Base-by-base conservation (phyloP, 2,329 filamentous ascomycete genomes). In the Paraphoma sp. region DNA sequence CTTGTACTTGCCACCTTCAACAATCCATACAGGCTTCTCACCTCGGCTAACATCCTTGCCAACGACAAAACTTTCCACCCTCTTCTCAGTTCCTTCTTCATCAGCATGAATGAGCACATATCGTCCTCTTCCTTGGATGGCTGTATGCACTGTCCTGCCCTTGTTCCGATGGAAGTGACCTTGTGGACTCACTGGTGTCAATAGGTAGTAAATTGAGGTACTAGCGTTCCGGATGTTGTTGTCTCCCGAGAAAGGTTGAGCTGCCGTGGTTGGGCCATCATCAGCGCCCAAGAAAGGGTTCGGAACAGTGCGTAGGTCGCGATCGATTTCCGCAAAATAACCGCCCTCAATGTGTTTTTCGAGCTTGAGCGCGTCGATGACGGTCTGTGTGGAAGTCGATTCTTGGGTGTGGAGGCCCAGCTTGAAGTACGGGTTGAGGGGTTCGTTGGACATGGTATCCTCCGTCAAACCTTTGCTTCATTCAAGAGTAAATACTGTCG, bases 1-100 rank as follows among this genome's bases (percentile, higher is more conserved):
- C 75, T 90, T 91, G 70, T 83, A 91, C 71, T 86, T 86, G 4
- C 85, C 87, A 0, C 88, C 87, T 51, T 89, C 86, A 7, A 91
- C 87, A 57, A 89, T 79, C 88, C 88, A 91, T 71, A 89, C 86
- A 67, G 88, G 61, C 69, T 71, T 83, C 78, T 91, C 88, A 0
- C 87, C 88, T 0, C 68, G 73, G 4, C 76, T 78, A 5, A 89
- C 76, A 68, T 88, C 77, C 11, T 78, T 79, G 0, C 87, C 88
- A 1, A 90, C 88, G 3, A 87, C 72, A 63, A 89, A 90, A 6
- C 80, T 84, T 75, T 90, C 87, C n/a, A 90, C 73, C 14, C 80
- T 75, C 44, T 83, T 83, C 56, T 80, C 80, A 76, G 80, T 60
- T 75, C 79, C 54, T 30, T 70, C 57, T 46, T 84, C 81, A 64